Base-by-base conservation (phyloP, 495 filamentous ascomycete species). In the Penicillium coffeae region DNA sequence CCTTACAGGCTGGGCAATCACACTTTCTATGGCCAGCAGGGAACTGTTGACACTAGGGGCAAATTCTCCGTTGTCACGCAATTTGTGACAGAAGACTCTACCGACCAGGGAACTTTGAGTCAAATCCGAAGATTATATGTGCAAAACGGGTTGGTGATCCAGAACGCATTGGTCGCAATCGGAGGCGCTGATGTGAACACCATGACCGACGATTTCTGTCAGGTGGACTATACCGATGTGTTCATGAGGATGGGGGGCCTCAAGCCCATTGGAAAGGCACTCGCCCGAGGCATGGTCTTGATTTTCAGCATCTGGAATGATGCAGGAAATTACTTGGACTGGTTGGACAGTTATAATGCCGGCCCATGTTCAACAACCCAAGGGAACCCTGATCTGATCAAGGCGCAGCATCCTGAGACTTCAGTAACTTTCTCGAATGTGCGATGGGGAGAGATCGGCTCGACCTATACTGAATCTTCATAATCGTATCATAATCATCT, bases 1-100 rank as follows among this genome's bases (percentile, higher is more conserved):
- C 68, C 76, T 5, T 87, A 81, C 69, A 74, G 71, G 10, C 65
- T 79, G n/a, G 80, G 82, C 30, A 60, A 75, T 38, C 43, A 58
- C 2, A 49, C 55, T 16, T 87, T 79, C 68, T 88, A 85, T 60
- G 81, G 83, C 3, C 66, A 62, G 2, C 54, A 51, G 21, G 51
- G 63, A 21, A 70, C 62, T 8, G 77, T 89, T 25, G 80, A 89
- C 66, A 85, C 84, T 3, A 72, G 56, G 14, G 65, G 67, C 36
- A 69, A 71, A 4, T 82, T 87, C 55, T 87, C 83, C 1, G 81
- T 87, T 33, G 76, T 85, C 19, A 87, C 84, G 2, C 83, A 85
- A 58, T 88, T 87, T 66, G 52, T 79, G 5, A 80, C 81, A 21
- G 67, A 63, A 47, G 73, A 75, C 42, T 59, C 64, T 30, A 71